phyloP scores from a whole-genome alignment of 2,329 filamentous ascomycete genomes.

The Sporothrix schenckii region DNA sequence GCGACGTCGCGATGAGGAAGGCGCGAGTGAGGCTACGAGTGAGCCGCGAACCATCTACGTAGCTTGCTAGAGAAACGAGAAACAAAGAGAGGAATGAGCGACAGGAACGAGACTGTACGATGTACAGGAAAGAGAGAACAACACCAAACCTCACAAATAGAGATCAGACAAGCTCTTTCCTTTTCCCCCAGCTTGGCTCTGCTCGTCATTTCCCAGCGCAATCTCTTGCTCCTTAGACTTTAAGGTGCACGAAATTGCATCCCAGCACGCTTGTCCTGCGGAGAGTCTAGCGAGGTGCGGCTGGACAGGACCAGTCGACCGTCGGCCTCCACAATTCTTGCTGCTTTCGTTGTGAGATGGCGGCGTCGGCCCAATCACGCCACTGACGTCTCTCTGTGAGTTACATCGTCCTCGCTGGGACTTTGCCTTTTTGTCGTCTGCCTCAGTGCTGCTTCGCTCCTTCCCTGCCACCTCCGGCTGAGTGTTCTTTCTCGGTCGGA shows the following conservation, averaged over 20 bases:
- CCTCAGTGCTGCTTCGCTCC: not conserved
- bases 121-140: not conserved
- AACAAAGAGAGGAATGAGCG: not conserved
- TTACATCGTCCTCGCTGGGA: no score
- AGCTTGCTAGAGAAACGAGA: not conserved
- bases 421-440: not conserved
- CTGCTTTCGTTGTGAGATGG: not conserved
- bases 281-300: conserved; percentile 10
- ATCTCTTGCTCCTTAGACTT: not conserved
- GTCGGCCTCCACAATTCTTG: conserved; percentile 9
- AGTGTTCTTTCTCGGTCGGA: not conserved
- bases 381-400: no score
- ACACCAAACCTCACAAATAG: not conserved
- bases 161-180: not conserved
- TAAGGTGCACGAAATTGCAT: conserved; percentile 3
- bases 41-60: not conserved
- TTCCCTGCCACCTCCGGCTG: not conserved
- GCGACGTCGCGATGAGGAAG: conserved; percentile 22
- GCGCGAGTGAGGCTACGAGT: conserved; percentile 6
- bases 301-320: not conserved
- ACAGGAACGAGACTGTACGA: not conserved
- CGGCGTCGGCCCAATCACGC: no score
- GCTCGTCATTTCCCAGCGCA: conserved; percentile 27
- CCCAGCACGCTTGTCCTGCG: conserved; percentile 15
- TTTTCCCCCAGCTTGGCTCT: not conserved